These are phyloP conservation scores for Aspergillus chevalieri DNA, from an alignment of 2,329 filamentous ascomycete genomes.

Conservation along the genomic window DNA sequence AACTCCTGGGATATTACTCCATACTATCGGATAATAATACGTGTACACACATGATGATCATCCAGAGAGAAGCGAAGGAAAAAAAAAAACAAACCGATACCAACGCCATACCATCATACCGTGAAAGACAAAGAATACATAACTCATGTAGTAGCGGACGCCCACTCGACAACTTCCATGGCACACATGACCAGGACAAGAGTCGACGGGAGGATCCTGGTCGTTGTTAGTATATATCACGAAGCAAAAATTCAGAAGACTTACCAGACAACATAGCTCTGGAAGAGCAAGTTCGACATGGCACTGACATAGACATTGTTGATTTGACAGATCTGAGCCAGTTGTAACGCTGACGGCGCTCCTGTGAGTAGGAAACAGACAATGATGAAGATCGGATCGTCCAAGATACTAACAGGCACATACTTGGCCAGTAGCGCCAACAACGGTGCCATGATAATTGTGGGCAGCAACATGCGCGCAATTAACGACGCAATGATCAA, in stretches of 20 bases:
- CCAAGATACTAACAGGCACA: slow-evolving; percentile 85
- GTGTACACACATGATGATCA: no score
- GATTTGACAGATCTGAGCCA: slow-evolving; percentile 97
- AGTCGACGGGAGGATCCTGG: slow-evolving; percentile 86
- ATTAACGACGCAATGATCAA: slow-evolving; percentile 80
- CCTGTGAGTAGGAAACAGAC: slow-evolving; percentile 95
- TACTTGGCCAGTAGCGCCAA: slow-evolving; percentile 84
- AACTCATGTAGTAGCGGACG: slow-evolving; percentile 25
- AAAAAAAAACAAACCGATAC: neutral
- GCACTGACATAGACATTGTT: slow-evolving; percentile 93
- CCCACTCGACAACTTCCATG: slow-evolving; percentile 89
- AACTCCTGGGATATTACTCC: no score
- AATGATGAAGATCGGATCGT: slow-evolving; percentile 96
- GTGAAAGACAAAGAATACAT: neutral
- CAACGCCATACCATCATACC: neutral
- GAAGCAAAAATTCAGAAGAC: slow-evolving; percentile 25
- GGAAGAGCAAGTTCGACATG: slow-evolving; percentile 88
- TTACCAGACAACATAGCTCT: slow-evolving; percentile 93
- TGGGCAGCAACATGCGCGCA: slow-evolving; percentile 87
- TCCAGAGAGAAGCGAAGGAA: no score
- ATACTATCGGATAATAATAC: no score
- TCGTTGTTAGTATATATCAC: slow-evolving; percentile 14
- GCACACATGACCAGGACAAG: slow-evolving; percentile 85
- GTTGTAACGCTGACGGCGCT: slow-evolving; percentile 84
- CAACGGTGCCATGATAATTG: slow-evolving; percentile 83